These are phyloP conservation scores for Monilinia fructigena DNA, from an alignment of 2,329 filamentous ascomycete genomes.

Conservation along the genomic window DNA sequence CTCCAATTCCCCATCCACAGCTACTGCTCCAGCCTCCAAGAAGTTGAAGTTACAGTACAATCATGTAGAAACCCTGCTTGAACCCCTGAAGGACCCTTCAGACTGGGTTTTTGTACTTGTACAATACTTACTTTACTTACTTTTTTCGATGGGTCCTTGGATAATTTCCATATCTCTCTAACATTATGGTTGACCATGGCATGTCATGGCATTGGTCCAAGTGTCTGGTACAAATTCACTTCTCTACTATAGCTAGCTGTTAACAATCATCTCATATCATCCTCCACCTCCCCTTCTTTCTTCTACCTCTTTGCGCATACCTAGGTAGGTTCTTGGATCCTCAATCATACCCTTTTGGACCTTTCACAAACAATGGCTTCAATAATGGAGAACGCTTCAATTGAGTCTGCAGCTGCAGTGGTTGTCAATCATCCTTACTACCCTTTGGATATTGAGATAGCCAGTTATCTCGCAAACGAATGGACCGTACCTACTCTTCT, in stretches of 20 bases:
- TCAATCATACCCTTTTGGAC: background rate
- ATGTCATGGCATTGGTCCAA: slow-evolving; percentile 17
- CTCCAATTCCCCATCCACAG: slow-evolving; percentile 9
- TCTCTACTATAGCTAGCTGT: background rate
- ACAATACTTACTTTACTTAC: too few relatives aligned
- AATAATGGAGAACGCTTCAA: slow-evolving; percentile 30
- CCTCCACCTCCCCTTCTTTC: background rate
- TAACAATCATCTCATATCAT: background rate
- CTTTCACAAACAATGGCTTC: slow-evolving; percentile 26
- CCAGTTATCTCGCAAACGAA: slow-evolving; percentile 65
- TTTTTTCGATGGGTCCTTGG: slow-evolving; percentile 1
- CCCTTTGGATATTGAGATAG: slow-evolving; percentile 61
- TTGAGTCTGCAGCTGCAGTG: slow-evolving; percentile 23
- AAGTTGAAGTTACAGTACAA: background rate
- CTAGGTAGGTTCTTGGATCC: background rate
- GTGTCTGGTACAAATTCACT: slow-evolving; percentile 16
- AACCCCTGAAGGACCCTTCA: slow-evolving; percentile 20
- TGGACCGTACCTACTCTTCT: slow-evolving; percentile 59
- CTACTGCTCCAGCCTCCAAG: background rate
- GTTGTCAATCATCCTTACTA: slow-evolving; percentile 64
- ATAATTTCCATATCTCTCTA: slow-evolving; percentile 8
- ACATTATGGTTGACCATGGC: background rate
- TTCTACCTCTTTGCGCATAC: slow-evolving; percentile 1
- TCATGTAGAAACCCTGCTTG: slow-evolving; percentile 20
- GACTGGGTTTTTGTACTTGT: background rate